Percentiles rank a stretch among this genome's conserved stretches.
These are phyloP conservation scores for Colletotrichum aenigma DNA, from an alignment of 2,329 filamentous ascomycete genomes.

Conservation along the genomic window DNA sequence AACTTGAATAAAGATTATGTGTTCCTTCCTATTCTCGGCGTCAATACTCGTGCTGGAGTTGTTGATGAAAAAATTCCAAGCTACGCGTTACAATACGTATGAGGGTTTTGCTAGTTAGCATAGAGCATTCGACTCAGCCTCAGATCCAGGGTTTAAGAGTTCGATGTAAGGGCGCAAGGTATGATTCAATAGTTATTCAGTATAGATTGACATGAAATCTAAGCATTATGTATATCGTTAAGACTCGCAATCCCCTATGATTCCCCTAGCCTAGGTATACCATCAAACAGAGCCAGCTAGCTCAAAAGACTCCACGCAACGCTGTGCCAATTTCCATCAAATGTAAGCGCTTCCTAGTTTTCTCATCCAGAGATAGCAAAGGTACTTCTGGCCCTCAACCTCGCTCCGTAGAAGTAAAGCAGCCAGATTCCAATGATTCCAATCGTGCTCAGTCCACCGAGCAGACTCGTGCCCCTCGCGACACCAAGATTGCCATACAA, in stretches of 20 bases:
- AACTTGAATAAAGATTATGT: neutral
- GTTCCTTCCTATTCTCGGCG: neutral
- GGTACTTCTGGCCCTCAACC: slow-evolving; percentile 58
- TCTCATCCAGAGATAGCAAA: slow-evolving; percentile 50
- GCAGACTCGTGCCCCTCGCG: slow-evolving; percentile 58
- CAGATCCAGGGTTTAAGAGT: neutral
- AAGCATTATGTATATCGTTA: neutral
- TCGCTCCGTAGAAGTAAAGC: slow-evolving; percentile 61
- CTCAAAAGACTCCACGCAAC: neutral
- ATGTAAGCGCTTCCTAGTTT: neutral
- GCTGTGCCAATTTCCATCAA: neutral
- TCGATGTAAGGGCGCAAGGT: neutral
- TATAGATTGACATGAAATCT: neutral
- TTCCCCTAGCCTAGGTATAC: neutral
- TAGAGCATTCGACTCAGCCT: neutral
- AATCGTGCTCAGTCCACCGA: slow-evolving; percentile 59
- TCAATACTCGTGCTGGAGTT: neutral
- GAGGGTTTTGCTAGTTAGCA: neutral
- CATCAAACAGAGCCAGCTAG: neutral
- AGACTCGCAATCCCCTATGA: neutral
- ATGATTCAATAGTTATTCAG: neutral
- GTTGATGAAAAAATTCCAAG: neutral
- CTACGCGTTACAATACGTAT: neutral
- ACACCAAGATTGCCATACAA: slow-evolving; percentile 65
- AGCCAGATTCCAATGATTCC: slow-evolving; percentile 64